Base-by-base conservation (phyloP, 257 asterid species). In the Craterostigma plantagineum region DNA sequence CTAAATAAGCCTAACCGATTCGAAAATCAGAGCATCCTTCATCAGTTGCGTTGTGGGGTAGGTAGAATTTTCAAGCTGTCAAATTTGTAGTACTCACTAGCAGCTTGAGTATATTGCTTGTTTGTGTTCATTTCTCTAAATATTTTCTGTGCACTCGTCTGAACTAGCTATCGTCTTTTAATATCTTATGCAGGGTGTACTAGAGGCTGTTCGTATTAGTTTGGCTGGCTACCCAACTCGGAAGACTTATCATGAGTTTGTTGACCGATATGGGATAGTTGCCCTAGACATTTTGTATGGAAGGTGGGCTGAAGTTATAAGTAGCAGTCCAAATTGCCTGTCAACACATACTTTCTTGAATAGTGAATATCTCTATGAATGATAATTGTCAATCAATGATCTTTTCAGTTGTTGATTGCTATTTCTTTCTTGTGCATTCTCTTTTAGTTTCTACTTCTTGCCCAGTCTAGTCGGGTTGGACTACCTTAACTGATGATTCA, bases 21-120 rank as follows among this genome's bases (percentile, higher is more conserved):
- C 48, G 99, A 90, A 73, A 77, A 65, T 35, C 74, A 63, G 47
- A 83, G 99, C 76, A 73, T 83, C 70, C 68, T 90, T 49, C 99
- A 90, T 59, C 99, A 90, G 72, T 65, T 90, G 66, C 99, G 99
- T 60, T 90, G 99, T 67, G 99, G 99, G 99, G 99, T 90, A 51
- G 67, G 91, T 76, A 35, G 30, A 23, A 23, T 23, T 23, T 23
- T 23, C 30, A 2, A 23, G 30, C 30, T 23, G 30, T 23, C 30
- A 23, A 23, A 23, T 23, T 23, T 23, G 30, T 6, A 23, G 30
- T 23, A 6, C 30, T 23, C 30, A 23, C 30, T 23, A 23, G 6
- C 30, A 6, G 30, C 4, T 23, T 23, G 30, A 23, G 30, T 23
- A 23, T 6, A 23, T 23, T 23, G n/a, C 4, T 6, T n/a, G n/a